Base-by-base conservation (phyloP, 805 yeast genomes). In the Nakazawaea ambrosiae region DNA sequence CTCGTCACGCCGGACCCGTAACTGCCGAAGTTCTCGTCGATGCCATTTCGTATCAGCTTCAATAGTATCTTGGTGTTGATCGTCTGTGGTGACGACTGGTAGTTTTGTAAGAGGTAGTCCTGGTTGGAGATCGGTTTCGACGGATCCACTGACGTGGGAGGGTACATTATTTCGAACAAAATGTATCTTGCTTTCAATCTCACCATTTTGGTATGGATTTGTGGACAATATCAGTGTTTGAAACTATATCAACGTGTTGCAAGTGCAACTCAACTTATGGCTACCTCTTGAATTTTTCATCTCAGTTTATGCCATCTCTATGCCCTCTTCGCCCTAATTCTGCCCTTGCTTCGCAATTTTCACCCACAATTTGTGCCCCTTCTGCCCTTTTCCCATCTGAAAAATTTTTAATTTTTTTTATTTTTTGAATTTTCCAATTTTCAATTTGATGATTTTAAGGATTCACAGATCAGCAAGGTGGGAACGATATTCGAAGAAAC, bases 101-200 rank as follows among this genome's bases (percentile, higher is more conserved):
- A 86, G 6, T 75, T 58, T 14, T 65, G 51, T 10, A 75, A 49
- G 9, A 73, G 49, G 1, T 73, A 57, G 9, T 60, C 53, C n/a
- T n/a, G n/a, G n/a, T n/a, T n/a, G n/a, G n/a, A n/a, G n/a, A n/a
- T n/a, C n/a, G n/a, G n/a, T n/a, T n/a, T n/a, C 34, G 27, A 36
- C 37, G 9, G 41, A 19, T 12, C 19, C 4, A 12, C 7, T 4
- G 19, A 5, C 3, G 35, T 23, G 9, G 42, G 72, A 0, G 95
- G 95, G 46, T 78, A 78, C 4, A 84, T 56, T 0, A 89, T 58
- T 47, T 88, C 95, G 55, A 90, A 89, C 4, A 88, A 65, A 10
- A 89, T 67, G 50, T 90, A 89, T 47, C 97, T 64, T 14, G 88
- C 78, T 56, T 89, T 89, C 20, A 89, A 66, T 50, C 97, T 73